phyloP scores from a whole-genome alignment of 495 filamentous ascomycete species.

The Penicillium paxilli region DNA sequence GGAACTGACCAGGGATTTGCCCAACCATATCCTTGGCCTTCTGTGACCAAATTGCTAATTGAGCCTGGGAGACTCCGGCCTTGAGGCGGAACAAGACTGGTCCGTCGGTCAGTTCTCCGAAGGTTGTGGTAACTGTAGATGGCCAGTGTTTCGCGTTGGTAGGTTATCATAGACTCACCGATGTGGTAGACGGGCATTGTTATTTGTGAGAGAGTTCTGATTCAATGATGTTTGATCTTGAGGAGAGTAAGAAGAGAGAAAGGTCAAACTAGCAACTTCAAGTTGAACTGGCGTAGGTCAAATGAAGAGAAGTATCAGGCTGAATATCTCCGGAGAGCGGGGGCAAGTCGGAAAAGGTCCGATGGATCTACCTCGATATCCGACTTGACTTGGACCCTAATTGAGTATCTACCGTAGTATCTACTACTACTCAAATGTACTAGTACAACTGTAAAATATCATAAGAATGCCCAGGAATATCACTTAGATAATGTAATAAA shows the following conservation, averaged over 20 bases:
- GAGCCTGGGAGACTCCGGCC: constrained; percentile 29
- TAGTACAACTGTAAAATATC: no score
- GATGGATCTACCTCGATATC: background rate
- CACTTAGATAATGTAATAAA: no score
- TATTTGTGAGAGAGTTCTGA: background rate
- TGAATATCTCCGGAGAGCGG: background rate
- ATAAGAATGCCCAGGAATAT: no score
- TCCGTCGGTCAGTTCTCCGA: constrained; percentile 7
- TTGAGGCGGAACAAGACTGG: constrained; percentile 48
- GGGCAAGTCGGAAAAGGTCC: constrained; percentile 12
- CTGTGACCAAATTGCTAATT: constrained; percentile 31
- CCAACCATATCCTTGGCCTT: constrained; percentile 37
- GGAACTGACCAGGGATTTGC: constrained; percentile 37
- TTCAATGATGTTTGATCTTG: no score
- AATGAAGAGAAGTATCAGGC: no score
- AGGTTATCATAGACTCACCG: constrained; percentile 17
- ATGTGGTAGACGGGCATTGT: constrained; percentile 38
- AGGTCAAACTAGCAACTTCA: background rate
- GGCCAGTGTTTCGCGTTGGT: background rate
- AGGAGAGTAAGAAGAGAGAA: background rate
- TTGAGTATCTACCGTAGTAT: no score
- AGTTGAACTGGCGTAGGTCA: background rate
- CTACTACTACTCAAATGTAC: no score
- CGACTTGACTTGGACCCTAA: background rate
- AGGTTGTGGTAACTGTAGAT: background rate